Base-by-base conservation (phyloP, 371 early-diverging fungal species). In the Rhizopus stolonifer region DNA sequence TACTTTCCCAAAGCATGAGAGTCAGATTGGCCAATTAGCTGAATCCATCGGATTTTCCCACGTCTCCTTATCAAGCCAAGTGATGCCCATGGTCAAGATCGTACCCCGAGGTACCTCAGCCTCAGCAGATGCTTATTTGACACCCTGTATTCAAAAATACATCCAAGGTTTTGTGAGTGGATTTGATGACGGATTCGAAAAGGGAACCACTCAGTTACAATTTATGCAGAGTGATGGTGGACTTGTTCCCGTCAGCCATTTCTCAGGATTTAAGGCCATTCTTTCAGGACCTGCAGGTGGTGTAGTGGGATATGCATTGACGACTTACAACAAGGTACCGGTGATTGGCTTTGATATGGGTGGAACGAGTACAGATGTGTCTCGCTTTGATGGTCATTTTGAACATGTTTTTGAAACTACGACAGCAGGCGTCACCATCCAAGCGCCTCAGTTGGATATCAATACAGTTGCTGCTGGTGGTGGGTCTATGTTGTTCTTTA, bases 181-280 rank as follows among this genome's bases (percentile, higher is more conserved):
- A 1, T 96, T 98, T 62, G 93, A 94, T 63, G 83, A 82, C 26
- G 82, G 85, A 9, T 72, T 89, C 22, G 50, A 67, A 23, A 58
- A 53, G 0, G 58, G 70, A 18, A 76, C 79, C 6, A 89, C 90
- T 7, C 77, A 83, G 10, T 72, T 95, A 25, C 92, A 93, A 65
- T 96, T 98, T 66, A 98, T 98, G 98, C 95, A 94, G 69, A 87
- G 88, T 46, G 96, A 96, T 65, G 98, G 98, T 54, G 98, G 96
- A 1, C 70, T 98, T 1, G 86, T 89, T 0, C 89, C 92, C 10
- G 93, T 93, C 6, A 71, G 80, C 42, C 72, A 79, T 43, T 95
- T 96, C 61, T 84, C 85, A 4, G 98, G 98, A 1, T 84, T 93
- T 39, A 78, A 82, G 9, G 96, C 97, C 1, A 92, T 98, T 23